Evolutionary conservation across 768 basidiomycete species (phyloP).

Genomic region (Tricholoma flavovirens): DNA sequence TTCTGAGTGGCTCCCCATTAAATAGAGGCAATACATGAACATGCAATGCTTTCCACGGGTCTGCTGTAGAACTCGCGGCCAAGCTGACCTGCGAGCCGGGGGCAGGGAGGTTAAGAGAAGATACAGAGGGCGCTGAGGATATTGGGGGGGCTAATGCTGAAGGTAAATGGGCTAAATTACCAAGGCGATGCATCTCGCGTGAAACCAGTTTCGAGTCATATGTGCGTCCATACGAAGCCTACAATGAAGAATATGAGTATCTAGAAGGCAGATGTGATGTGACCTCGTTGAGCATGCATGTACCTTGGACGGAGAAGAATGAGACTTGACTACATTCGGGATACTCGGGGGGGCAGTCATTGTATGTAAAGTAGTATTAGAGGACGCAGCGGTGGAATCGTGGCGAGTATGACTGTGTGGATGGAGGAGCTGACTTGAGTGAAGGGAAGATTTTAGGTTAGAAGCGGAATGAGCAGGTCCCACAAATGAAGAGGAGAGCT

Average conservation of each 20-base stretch:
- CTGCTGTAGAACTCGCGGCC: constrained; percentile 42
- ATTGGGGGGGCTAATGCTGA: constrained; percentile 47
- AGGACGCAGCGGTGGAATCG: constrained; percentile 24
- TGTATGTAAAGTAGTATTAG: constrained; percentile 17
- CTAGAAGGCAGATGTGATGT: constrained; percentile 4
- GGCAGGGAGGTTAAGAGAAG: constrained; percentile 38
- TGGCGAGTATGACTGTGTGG: constrained; percentile 33
- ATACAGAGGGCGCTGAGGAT: constrained; percentile 43
- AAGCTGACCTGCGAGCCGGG: constrained; percentile 34
- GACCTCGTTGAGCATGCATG: constrained; percentile 3
- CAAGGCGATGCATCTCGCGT: constrained; percentile 82
- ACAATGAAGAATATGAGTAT: constrained; percentile 9
- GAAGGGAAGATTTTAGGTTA: constrained; percentile 23
- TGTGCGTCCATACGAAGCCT: constrained; percentile 61
- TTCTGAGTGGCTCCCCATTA: constrained; percentile 81
- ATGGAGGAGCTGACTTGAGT: constrained; percentile 31
- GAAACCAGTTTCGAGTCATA: constrained; percentile 79
- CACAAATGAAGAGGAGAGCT: constrained; percentile 35
- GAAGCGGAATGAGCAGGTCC: constrained; percentile 21
- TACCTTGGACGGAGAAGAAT: constrained; percentile 51
- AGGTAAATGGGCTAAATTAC: constrained; percentile 50
- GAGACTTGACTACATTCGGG: constrained; percentile 30
- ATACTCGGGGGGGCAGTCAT: constrained; percentile 33
- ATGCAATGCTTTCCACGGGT: constrained; percentile 82
- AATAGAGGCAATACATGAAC: constrained; percentile 88